These are phyloP conservation scores for Leishmania tropica DNA, from an alignment of 208 protist genomes.

Conservation along the genomic window DNA sequence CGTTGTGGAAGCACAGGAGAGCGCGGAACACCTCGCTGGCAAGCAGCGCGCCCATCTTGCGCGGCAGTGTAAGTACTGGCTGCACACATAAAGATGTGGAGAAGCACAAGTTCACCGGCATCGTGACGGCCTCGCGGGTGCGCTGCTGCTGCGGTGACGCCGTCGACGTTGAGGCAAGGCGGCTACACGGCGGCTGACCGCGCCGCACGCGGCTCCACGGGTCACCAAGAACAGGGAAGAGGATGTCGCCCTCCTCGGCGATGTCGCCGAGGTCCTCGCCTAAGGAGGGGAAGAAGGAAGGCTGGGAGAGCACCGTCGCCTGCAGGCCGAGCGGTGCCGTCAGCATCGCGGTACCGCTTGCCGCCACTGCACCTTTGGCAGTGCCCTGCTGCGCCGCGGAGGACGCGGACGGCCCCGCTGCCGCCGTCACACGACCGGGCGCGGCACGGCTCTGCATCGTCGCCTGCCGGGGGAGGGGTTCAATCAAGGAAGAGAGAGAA, in stretches of 20 bases:
- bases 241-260: conserved; percentile 74
- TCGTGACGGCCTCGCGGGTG: background rate
- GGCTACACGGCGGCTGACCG: background rate
- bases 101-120: conserved; percentile 7
- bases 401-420: background rate
- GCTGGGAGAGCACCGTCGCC: conserved; percentile 56
- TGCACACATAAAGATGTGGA: conserved; percentile 38
- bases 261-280: conserved; percentile 37
- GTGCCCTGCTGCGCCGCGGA: background rate
- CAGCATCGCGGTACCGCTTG: conserved; percentile 42
- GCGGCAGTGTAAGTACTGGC: conserved; percentile 55
- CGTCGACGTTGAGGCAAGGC: background rate
- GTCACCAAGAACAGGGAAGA: conserved; percentile 55
- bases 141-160: background rate
- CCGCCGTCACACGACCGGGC: background rate
- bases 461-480: background rate
- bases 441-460: background rate
- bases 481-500: background rate
- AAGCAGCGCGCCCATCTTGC: conserved; percentile 52
- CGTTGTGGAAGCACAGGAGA: conserved; percentile 72
- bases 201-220: conserved; percentile 19
- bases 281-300: conserved; percentile 37
- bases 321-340: conserved; percentile 55
- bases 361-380: background rate
- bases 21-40: conserved; percentile 62